Evolutionary conservation across 164 flowering plant genomes (phyloP), one percentile per base, ranked within the genome.

Genomic region (Taxillus chinensis): DNA sequence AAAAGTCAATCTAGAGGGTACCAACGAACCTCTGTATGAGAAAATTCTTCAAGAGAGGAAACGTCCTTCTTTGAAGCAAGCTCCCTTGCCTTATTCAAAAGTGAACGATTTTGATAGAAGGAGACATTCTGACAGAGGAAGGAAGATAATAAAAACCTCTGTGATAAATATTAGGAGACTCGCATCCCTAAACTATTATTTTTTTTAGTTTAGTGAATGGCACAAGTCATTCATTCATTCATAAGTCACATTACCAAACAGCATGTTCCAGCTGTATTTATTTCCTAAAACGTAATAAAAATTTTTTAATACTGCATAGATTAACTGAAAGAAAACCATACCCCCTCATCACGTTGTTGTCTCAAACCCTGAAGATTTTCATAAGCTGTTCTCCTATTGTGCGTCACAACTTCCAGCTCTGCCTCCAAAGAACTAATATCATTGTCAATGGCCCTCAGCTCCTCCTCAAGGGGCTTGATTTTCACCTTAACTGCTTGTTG

Each of bases 1-100:
- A 27, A 27, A 27, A 27, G 27, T 27, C 27, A 27, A 27, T 27
- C 27, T 2, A 38, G 39, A 13, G 45, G 14, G 37, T 45, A 57
- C 27, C 27, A 27, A 61, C 80, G 68, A 61, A 95, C 99, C 97
- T 84, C 95, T 4, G 68, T 27, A 27, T 69, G 51, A 7, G 77
- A 64, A 60, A 89, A 78, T 63, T 89, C 83, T 67, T 78, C 79
- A 50, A 91, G 77, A 5, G 85, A 86, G 12, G 73, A 64, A 56
- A 87, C 55, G 60, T 95, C 89, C 72, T 82, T 87, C 72, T 78
- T 83, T 16, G 83, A 81, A 67, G 97, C 97, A 72, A 87, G 77
- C 3, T 75, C 84, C 72, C 73, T 79, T 45, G 87, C 91, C 39
- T 74, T 76, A 66, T 71, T 82, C 75, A 89, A 52, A 46, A 85